Conservation (phyloP, 208 protist genomes). For the Wallacemonas rigidus region DNA sequence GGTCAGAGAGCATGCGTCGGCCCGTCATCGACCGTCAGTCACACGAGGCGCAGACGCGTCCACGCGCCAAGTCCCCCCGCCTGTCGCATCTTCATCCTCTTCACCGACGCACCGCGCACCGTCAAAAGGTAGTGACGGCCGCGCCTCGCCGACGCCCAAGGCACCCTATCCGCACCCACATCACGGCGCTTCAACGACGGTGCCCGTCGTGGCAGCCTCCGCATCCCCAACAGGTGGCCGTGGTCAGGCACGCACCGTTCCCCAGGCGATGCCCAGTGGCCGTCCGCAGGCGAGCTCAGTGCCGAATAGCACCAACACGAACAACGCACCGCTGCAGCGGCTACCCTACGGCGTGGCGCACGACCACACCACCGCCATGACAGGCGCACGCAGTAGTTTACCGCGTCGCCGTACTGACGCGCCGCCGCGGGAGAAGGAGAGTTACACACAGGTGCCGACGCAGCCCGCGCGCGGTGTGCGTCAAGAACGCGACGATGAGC, state of each 20-base stretch:
- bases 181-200: neutral
- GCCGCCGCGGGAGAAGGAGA: too few species aligned
- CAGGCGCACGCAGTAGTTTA: slow-evolving; percentile 1
- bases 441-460: too few species aligned
- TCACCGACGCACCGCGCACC: neutral
- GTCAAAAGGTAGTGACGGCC: neutral
- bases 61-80: neutral
- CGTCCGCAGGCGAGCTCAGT: too few species aligned
- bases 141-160: neutral
- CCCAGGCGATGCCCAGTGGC: neutral
- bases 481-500: neutral
- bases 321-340: neutral
- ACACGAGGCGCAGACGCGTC: neutral
- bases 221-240: slow-evolving; percentile 3
- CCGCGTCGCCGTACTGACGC: neutral
- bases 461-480: too few species aligned
- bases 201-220: neutral
- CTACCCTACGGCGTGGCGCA: neutral
- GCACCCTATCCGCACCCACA: neutral
- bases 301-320: too few species aligned
- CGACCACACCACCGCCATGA: neutral
- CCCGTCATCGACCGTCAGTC: neutral
- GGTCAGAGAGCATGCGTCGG: slow-evolving; percentile 3
- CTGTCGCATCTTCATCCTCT: neutral
- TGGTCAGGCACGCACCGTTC: slow-evolving; percentile 12